Percentiles rank a stretch among this genome's conserved stretches.
Conservation (phyloP, 306 rosid species). For the Quillaja saponaria region DNA sequence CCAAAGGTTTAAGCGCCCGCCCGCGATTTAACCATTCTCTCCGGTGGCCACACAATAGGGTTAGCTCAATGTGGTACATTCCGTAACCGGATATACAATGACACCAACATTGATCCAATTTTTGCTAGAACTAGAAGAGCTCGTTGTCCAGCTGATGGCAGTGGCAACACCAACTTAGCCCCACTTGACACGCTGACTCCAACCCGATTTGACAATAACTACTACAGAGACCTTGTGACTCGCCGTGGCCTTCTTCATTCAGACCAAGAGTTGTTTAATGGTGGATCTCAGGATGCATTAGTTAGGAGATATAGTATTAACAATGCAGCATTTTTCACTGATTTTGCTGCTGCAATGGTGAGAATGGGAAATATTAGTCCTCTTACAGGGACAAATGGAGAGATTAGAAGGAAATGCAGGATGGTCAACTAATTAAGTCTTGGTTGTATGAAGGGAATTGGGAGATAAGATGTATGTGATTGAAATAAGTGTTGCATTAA, state of each 20-base stretch:
- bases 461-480: too few relatives aligned
- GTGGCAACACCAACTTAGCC: slow-evolving; percentile 58
- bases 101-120: slow-evolving; percentile 50
- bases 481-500: not conserved
- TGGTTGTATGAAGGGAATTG: not conserved
- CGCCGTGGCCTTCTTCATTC: slow-evolving; percentile 69
- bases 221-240: slow-evolving; percentile 47
- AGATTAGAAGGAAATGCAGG: slow-evolving; percentile 69
- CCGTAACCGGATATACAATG: slow-evolving; percentile 63
- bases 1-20: slow-evolving; percentile 41
- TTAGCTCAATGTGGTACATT: slow-evolving; percentile 50
- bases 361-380: slow-evolving; percentile 65
- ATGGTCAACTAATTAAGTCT: slow-evolving; percentile 43
- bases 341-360: slow-evolving; percentile 72
- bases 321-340: slow-evolving; percentile 35
- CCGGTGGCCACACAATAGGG: slow-evolving; percentile 77
- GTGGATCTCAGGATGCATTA: slow-evolving; percentile 58
- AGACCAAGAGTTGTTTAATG: slow-evolving; percentile 71
- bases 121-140: slow-evolving; percentile 47
- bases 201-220: slow-evolving; percentile 51
- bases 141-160: slow-evolving; percentile 54
- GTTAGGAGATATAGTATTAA: slow-evolving; percentile 50
- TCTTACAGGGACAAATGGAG: slow-evolving; percentile 59
- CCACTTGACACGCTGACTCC: slow-evolving; percentile 53
- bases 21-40: slow-evolving; percentile 62